Evolutionary conservation across 805 yeast species (phyloP).

Genomic region (Sungouiella thailandica): DNA sequence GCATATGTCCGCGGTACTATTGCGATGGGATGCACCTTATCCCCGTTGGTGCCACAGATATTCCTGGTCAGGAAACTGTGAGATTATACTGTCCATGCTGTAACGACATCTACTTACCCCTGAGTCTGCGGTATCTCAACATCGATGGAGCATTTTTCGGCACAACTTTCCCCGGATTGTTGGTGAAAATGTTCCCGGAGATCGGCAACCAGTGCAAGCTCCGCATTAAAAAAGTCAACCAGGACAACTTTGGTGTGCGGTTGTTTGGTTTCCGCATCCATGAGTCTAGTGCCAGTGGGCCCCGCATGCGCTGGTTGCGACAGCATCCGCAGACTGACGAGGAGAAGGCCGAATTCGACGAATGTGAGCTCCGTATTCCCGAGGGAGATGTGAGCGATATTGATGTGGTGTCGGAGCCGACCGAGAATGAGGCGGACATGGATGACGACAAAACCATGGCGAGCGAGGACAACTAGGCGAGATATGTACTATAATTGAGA

Average conservation of each 20-base stretch:
- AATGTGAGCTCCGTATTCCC: conserved; percentile 61
- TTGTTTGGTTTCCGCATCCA: conserved; percentile 84
- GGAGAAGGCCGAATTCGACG: conserved; percentile 57
- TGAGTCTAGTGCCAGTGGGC: conserved; percentile 73
- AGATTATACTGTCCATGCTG: conserved; percentile 93
- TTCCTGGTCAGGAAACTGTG: conserved; percentile 88
- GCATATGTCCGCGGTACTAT: conserved; percentile 82
- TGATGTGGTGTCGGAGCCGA: conserved; percentile 21
- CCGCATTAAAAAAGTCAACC: conserved; percentile 43
- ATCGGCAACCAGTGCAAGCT: conserved; percentile 69
- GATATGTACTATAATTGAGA: no score
- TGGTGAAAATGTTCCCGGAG: conserved; percentile 88
- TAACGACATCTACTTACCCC: conserved; percentile 84
- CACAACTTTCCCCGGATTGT: conserved; percentile 89
- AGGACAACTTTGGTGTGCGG: conserved; percentile 60
- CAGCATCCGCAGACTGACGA: conserved; percentile 60
- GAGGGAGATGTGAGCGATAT: conserved; percentile 20
- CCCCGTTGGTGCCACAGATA: conserved; percentile 89
- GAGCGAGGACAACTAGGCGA: conserved; percentile 24
- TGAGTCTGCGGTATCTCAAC: conserved; percentile 77
- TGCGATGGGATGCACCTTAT: conserved; percentile 88
- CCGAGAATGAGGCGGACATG: no score
- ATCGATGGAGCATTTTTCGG: conserved; percentile 98
- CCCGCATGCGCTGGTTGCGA: conserved; percentile 95
- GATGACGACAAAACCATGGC: conserved; percentile 42